Evolutionary conservation across 2,329 filamentous ascomycete genomes (phyloP).

Genomic region (Mycosphaerella sp.): DNA sequence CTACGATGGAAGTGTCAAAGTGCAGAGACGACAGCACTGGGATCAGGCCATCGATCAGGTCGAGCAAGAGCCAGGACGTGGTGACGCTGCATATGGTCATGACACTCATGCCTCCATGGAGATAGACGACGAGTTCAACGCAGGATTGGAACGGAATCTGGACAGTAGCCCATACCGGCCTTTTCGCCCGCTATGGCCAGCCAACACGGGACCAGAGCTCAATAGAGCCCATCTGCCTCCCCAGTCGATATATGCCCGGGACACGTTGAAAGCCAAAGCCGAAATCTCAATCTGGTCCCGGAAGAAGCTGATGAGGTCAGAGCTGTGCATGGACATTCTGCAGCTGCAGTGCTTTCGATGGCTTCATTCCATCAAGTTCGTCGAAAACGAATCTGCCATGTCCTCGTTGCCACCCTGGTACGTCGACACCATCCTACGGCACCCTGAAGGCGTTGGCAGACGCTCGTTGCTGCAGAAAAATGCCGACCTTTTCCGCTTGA

Average conservation of each 20-base stretch:
- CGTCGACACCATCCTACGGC: slow-evolving; percentile 13
- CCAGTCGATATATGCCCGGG: slow-evolving; percentile 42
- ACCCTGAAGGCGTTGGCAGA: not conserved
- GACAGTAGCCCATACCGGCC: slow-evolving; percentile 13
- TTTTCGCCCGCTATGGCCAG: slow-evolving; percentile 31
- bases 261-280: slow-evolving; percentile 30
- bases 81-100: not conserved
- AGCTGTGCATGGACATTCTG: slow-evolving; percentile 38
- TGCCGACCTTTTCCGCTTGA: slow-evolving; percentile 4
- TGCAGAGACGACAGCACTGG: slow-evolving; percentile 52
- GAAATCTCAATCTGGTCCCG: slow-evolving; percentile 33
- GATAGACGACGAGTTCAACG: slow-evolving; percentile 8
- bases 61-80: slow-evolving; percentile 41
- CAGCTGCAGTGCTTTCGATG: slow-evolving; percentile 34
- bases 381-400: not conserved
- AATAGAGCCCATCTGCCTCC: slow-evolving; percentile 33
- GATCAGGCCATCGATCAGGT: slow-evolving; percentile 55
- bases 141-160: slow-evolving; percentile 22
- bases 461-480: slow-evolving; percentile 9
- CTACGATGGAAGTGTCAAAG: slow-evolving; percentile 56
- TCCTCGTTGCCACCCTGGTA: slow-evolving; percentile 25
- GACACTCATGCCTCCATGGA: not conserved
- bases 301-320: slow-evolving; percentile 41
- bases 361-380: slow-evolving; percentile 23
- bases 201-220: slow-evolving; percentile 36